Evolutionary conservation across 306 rosid genomes (phyloP), one percentile per base, ranked within the genome.

Genomic region (Prunus mume): DNA sequence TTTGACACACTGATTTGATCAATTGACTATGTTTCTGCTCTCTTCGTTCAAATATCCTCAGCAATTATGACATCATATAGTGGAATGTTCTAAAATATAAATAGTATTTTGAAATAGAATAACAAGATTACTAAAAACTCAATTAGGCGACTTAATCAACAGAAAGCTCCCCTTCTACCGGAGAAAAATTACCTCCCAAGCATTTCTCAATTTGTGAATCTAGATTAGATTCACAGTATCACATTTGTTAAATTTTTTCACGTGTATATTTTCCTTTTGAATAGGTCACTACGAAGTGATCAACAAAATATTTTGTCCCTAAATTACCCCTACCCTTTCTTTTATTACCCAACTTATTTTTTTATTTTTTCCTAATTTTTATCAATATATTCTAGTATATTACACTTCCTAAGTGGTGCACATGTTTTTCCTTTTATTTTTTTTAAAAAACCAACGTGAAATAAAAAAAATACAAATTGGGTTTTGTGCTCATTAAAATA

Each of bases 161-260:
- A 74, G 50, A 74, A 61, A 62, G 2, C 15, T 62, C 51, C 71
- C 20, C 30, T 62, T 63, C 62, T 10, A 12, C 47, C 0, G 78
- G 70, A 49, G 30, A 25, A 74, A 62, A 47, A 28, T 41, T 17
- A 73, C 56, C 24, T 47, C 58, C 73, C 73, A 25, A 46, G n/a
- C 47, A 45, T 74, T 24, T 74, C 62, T 12, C 41, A 20, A 57
- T 34, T 28, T 41, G 22, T 20, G 30, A 57, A 41, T 25, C 68
- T 60, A 58, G 22, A 58, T 45, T 62, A 47, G 69, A 74, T 46
- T 62, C n/a, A 4, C 10, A 60, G 15, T 10, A 46, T 22, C 38
- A 56, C 6, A 12, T 32, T 72, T 41, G 43, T 28, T 51, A 2
- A n/a, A 5, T 18, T 64, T 52, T 8, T 63, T 17, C 45, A 15